phyloP scores from a whole-genome alignment of 1,284 basidiomycete species.

The Cryptococcus neoformans region DNA sequence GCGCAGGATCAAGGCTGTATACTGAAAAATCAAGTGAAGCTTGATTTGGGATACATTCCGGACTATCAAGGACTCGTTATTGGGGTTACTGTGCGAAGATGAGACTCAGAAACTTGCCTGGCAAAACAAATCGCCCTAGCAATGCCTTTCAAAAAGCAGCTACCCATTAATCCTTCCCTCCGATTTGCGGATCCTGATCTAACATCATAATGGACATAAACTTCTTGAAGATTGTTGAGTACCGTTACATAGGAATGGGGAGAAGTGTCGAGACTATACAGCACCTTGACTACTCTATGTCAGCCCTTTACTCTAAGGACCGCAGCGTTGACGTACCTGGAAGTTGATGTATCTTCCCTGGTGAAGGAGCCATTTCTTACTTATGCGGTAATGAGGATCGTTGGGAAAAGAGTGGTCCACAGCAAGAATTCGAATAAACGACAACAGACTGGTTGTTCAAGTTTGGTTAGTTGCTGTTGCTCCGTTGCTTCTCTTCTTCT shows the following conservation, averaged over 20 bases:
- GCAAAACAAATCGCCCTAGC: constrained; percentile 42
- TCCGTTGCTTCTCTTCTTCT: too few species aligned
- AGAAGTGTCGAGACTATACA: constrained; percentile 40
- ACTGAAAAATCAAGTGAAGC: constrained; percentile 41
- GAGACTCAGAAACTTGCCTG: constrained; percentile 23
- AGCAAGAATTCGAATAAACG: too few species aligned
- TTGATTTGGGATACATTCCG: constrained; percentile 40
- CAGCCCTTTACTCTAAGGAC: background rate
- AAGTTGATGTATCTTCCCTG: constrained; percentile 40
- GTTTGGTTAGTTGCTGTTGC: too few species aligned
- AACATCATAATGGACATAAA: constrained; percentile 33
- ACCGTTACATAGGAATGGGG: constrained; percentile 42
- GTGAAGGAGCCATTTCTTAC: constrained; percentile 32
- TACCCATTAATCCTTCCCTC: constrained; percentile 19
- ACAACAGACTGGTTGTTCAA: too few species aligned
- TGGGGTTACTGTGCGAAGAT: background rate
- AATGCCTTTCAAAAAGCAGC: constrained; percentile 34
- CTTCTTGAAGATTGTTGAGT: constrained; percentile 32
- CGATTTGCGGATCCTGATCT: background rate
- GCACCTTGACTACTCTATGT: constrained; percentile 37
- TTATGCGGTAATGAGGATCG: too few species aligned
- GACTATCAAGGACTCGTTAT: constrained; percentile 19
- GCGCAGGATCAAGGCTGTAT: constrained; percentile 40
- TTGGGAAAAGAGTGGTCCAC: too few species aligned
- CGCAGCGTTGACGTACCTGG: constrained; percentile 23